Conservation (phyloP, 176 grass and related monocot genomes). For the Puya raimondii region DNA sequence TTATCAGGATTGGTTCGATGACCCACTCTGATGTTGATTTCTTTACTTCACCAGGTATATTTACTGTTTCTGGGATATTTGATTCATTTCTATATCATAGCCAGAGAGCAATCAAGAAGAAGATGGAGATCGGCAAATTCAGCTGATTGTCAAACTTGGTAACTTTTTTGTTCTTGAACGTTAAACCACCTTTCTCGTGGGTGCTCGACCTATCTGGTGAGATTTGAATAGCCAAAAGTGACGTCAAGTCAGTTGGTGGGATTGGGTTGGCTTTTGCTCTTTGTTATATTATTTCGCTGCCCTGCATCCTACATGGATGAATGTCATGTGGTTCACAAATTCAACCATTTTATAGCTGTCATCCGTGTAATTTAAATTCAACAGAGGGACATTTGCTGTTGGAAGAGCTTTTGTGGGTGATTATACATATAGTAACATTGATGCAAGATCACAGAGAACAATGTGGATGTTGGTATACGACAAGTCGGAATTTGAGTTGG, state of each 20-base stretch:
- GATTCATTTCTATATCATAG: slow-evolving; percentile 94
- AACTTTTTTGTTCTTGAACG: background rate
- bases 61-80: slow-evolving; percentile 91
- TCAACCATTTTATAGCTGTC: background rate
- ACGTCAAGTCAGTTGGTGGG: background rate
- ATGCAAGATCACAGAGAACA: too few relatives aligned
- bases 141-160: slow-evolving; percentile 27
- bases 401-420: background rate
- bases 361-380: background rate
- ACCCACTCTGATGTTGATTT: background rate
- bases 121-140: slow-evolving; percentile 94
- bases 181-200: background rate
- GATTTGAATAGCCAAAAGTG: background rate
- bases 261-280: background rate
- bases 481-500: too few relatives aligned
- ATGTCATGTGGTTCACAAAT: background rate
- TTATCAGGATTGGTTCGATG: background rate
- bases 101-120: slow-evolving; percentile 94
- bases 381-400: background rate
- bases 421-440: background rate
- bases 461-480: too few relatives aligned
- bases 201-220: background rate
- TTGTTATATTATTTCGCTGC: background rate
- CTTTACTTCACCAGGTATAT: slow-evolving; percentile 56
- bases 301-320: background rate